These are phyloP conservation scores for Boletus rubropictus DNA, from an alignment of 768 basidiomycete genomes.

Conservation along the genomic window DNA sequence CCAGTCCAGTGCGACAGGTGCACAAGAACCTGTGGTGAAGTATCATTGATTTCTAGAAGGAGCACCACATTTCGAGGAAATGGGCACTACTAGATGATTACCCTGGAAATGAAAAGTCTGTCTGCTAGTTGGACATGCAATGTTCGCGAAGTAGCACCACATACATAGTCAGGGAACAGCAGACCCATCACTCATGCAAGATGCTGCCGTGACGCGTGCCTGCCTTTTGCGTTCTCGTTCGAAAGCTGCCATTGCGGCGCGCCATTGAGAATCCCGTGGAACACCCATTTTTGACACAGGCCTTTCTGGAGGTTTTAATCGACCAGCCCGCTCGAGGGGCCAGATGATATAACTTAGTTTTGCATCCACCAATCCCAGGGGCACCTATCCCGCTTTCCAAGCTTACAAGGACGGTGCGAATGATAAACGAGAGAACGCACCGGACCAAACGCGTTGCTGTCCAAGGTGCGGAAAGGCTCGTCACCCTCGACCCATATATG, in stretches of 20 bases:
- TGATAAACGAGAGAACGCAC: constrained; percentile 32
- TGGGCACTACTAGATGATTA: not conserved
- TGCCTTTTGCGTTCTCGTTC: constrained; percentile 27
- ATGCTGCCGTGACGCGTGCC: constrained; percentile 13
- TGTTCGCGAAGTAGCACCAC: not conserved
- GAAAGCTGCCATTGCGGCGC: constrained; percentile 27
- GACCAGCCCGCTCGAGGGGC: constrained; percentile 46
- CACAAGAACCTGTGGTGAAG: constrained; percentile 4
- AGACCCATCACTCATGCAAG: not conserved
- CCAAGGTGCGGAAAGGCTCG: constrained; percentile 43
- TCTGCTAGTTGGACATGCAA: not conserved
- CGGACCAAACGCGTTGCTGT: constrained; percentile 70
- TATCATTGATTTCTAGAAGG: not conserved
- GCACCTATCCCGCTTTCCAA: constrained; percentile 26
- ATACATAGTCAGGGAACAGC: constrained; percentile 3
- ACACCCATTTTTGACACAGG: constrained; percentile 16
- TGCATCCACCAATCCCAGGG: constrained; percentile 46
- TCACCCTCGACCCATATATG: constrained; percentile 70
- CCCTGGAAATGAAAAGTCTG: not conserved
- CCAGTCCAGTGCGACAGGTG: constrained; percentile 5
- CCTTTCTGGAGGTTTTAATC: constrained; percentile 20
- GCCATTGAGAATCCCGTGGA: constrained; percentile 22
- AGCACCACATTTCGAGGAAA: not conserved
- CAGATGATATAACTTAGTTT: constrained; percentile 46
- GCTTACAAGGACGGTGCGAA: not conserved